These are phyloP conservation scores for Rhynchospora breviuscula DNA, from an alignment of 176 grass and related monocot species.

Conservation along the genomic window DNA sequence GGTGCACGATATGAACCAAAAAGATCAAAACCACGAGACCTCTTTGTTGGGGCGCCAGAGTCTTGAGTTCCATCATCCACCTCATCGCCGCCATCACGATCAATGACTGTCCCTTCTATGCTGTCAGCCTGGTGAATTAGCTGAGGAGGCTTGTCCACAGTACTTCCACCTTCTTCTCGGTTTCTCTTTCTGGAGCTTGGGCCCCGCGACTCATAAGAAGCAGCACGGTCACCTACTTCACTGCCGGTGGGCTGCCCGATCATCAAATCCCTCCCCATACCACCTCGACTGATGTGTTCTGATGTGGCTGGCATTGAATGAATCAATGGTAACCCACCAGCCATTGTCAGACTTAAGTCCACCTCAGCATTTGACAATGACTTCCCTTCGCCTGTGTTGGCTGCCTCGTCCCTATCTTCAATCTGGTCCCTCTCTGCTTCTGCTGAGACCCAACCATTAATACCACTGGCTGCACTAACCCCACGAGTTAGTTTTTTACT, in stretches of 20 bases:
- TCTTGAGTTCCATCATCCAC: slow-evolving; percentile 79
- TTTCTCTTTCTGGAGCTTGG: slow-evolving; percentile 88
- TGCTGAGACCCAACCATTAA: slow-evolving; percentile 76
- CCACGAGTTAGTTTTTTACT: slow-evolving; percentile 69
- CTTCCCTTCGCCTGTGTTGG: slow-evolving; percentile 52
- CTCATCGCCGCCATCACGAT: slow-evolving; percentile 78
- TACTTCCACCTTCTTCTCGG: slow-evolving; percentile 95
- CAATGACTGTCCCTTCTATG: slow-evolving; percentile 87
- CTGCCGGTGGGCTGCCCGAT: slow-evolving; percentile 93
- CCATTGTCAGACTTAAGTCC: slow-evolving; percentile 89
- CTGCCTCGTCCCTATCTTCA: slow-evolving; percentile 62
- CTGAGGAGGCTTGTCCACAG: slow-evolving; percentile 79
- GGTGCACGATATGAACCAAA: slow-evolving; percentile 49
- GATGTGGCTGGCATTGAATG: slow-evolving; percentile 42
- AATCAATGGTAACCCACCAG: slow-evolving; percentile 64
- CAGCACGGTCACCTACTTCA: slow-evolving; percentile 91
- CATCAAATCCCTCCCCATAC: slow-evolving; percentile 92
- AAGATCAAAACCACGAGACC: slow-evolving; percentile 60
- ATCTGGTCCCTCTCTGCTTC: slow-evolving; percentile 53
- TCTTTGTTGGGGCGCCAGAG: slow-evolving; percentile 67
- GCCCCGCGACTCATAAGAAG: slow-evolving; percentile 86
- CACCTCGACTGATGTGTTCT: slow-evolving; percentile 43
- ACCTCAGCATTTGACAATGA: slow-evolving; percentile 70
- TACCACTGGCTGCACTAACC: slow-evolving; percentile 78
- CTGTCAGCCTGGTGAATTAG: slow-evolving; percentile 70